phyloP scores from a whole-genome alignment of 2,329 filamentous ascomycete species.

The Monilinia polystroma region DNA sequence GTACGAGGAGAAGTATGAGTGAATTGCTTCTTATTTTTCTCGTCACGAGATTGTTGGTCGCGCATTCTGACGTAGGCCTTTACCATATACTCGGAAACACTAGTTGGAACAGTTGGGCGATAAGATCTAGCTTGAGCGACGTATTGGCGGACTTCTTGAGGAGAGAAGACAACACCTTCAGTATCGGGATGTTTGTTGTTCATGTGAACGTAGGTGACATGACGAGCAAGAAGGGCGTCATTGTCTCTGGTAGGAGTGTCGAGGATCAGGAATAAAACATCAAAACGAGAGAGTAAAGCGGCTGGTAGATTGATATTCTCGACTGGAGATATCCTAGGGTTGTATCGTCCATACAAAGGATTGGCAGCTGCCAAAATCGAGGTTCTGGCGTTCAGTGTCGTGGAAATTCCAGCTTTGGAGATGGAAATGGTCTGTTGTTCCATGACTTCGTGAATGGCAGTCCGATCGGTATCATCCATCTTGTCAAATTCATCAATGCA shows the following conservation, averaged over 20 bases:
- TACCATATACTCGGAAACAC: conserved; percentile 92
- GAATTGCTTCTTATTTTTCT: conserved; percentile 88
- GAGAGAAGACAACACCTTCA: conserved; percentile 77
- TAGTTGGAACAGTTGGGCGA: conserved; percentile 79
- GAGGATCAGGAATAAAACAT: conserved; percentile 93
- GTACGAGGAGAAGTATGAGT: conserved; percentile 93
- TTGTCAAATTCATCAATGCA: conserved; percentile 87
- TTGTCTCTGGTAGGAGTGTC: conserved; percentile 88
- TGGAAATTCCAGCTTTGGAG: conserved; percentile 91
- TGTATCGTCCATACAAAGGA: conserved; percentile 96
- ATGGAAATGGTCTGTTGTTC: conserved; percentile 84
- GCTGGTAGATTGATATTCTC: conserved; percentile 99
- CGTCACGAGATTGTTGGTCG: conserved; percentile 86
- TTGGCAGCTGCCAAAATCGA: conserved; percentile 96
- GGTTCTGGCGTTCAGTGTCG: conserved; percentile 91
- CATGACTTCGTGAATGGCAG: conserved; percentile 85
- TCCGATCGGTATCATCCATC: conserved; percentile 77
- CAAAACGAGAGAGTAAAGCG: conserved; percentile 92
- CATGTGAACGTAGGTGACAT: conserved; percentile 97
- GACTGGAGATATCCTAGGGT: conserved; percentile 92
- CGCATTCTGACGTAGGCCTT: conserved; percentile 95
- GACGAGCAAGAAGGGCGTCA: conserved; percentile 90
- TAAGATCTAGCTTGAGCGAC: conserved; percentile 89
- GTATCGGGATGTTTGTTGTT: conserved; percentile 87
- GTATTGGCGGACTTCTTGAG: conserved; percentile 92